Conservation (phyloP, 2,329 filamentous ascomycete species). For the Hymenoscyphus scutula region DNA sequence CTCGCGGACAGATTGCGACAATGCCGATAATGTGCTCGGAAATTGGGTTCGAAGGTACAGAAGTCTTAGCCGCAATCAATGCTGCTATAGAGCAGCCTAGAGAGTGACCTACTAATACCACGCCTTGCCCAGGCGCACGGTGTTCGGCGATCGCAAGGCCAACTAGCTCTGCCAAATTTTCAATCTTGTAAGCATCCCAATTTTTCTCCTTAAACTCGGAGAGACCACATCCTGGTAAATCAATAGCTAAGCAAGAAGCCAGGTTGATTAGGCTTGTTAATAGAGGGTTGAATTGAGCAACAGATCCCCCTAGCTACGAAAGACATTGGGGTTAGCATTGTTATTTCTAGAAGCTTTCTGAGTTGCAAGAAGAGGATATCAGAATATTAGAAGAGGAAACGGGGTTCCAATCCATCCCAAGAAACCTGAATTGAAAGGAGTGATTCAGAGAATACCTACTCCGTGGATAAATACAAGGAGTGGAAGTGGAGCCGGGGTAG, state of each 20-base stretch:
- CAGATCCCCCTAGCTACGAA: slow-evolving; percentile 70
- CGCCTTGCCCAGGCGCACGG: slow-evolving; percentile 65
- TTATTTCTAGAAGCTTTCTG: too few species aligned
- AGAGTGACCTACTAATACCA: slow-evolving; percentile 84
- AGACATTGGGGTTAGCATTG: too few species aligned
- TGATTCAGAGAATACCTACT: too few species aligned
- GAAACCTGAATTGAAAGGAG: too few species aligned
- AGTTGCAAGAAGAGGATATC: too few species aligned
- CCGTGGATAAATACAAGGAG: slow-evolving; percentile 91
- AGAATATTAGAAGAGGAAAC: too few species aligned
- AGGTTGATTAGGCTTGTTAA: slow-evolving; percentile 78
- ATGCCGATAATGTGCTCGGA: slow-evolving; percentile 68
- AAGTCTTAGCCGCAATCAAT: slow-evolving; percentile 57
- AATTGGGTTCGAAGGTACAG: slow-evolving; percentile 51
- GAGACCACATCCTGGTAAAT: slow-evolving; percentile 84
- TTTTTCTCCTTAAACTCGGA: slow-evolving; percentile 69
- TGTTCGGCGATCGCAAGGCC: slow-evolving; percentile 72
- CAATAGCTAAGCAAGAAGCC: slow-evolving; percentile 81
- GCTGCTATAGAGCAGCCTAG: slow-evolving; percentile 82
- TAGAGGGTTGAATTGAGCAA: slow-evolving; percentile 81
- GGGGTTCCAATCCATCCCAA: too few species aligned
- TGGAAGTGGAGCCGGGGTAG: slow-evolving; percentile 70
- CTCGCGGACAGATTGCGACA: slow-evolving; percentile 76
- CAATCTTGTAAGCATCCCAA: slow-evolving; percentile 77
- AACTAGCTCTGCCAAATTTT: slow-evolving; percentile 73